phyloP scores from a whole-genome alignment of 192 early-diverging fungal genomes.

The Umbelopsis ramanniana region DNA sequence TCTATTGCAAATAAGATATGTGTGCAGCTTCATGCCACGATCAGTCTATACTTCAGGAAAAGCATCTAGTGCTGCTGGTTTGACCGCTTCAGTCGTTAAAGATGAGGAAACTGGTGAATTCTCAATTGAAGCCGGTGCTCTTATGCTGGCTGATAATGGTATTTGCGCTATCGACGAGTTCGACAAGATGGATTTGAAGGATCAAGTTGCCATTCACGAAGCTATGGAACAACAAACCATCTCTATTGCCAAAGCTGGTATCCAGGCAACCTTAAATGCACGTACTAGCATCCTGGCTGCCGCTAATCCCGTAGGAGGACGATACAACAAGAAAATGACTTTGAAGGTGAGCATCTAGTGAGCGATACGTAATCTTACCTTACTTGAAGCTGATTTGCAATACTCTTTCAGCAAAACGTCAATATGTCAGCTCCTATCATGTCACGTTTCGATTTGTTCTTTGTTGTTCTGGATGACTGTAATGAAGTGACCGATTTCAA shows the following conservation, averaged over 20 bases:
- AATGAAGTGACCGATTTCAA: slow-evolving; percentile 87
- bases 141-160: slow-evolving; percentile 98
- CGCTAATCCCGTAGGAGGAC: slow-evolving; percentile 93
- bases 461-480: slow-evolving; percentile 94
- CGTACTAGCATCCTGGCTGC: slow-evolving; percentile 95
- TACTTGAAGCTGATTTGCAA: slow-evolving; percentile 18
- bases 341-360: slow-evolving; percentile 61
- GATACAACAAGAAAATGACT: slow-evolving; percentile 95
- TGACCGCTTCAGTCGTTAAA: slow-evolving; percentile 93
- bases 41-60: slow-evolving; percentile 97
- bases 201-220: slow-evolving; percentile 99
- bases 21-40: slow-evolving; percentile 87
- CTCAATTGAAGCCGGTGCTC: slow-evolving; percentile 95
- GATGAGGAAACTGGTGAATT: slow-evolving; percentile 98
- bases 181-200: slow-evolving; percentile 96
- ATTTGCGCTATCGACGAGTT: slow-evolving; percentile 99
- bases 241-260: slow-evolving; percentile 94
- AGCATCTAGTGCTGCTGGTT: slow-evolving; percentile 93
- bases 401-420: slow-evolving; percentile 84
- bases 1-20: slow-evolving; percentile 66
- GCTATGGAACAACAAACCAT: slow-evolving; percentile 99
- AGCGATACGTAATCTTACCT: not conserved
- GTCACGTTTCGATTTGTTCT: slow-evolving; percentile 99
- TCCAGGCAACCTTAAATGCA: slow-evolving; percentile 94
- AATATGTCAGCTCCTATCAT: slow-evolving; percentile 96